Conservation (phyloP, 768 basidiomycete genomes). For the Tricholoma hemisulphureum region DNA sequence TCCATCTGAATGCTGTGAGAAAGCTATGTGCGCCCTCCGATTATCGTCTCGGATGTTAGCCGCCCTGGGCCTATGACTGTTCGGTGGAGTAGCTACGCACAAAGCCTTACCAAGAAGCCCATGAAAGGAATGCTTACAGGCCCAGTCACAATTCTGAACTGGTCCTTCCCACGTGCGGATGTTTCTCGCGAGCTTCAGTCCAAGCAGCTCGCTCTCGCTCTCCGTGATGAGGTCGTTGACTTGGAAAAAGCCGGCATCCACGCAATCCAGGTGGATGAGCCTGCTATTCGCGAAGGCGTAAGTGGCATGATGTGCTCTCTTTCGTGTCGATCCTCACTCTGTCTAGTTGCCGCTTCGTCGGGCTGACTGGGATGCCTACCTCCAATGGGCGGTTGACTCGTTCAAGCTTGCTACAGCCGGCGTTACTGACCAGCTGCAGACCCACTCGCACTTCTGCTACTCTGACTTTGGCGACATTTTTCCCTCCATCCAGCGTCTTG, state of each 20-base stretch:
- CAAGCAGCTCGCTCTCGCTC: conserved; percentile 95
- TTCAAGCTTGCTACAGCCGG: conserved; percentile 98
- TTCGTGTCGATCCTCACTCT: conserved; percentile 12
- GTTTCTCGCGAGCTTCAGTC: conserved; percentile 95
- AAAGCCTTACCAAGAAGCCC: conserved; percentile 87
- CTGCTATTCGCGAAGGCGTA: conserved; percentile 98
- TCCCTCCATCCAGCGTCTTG: conserved; percentile 93
- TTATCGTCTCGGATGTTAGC: conserved; percentile 97
- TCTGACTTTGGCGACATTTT: conserved; percentile 99
- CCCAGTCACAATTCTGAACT: conserved; percentile 98
- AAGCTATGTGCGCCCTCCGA: conserved; percentile 96
- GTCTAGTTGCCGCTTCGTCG: conserved; percentile 87
- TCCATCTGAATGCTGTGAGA: conserved; percentile 6
- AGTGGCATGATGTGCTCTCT: conserved; percentile 26
- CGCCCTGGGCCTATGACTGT: conserved; percentile 93
- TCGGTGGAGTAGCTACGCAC: conserved; percentile 94
- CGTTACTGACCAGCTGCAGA: conserved; percentile 90
- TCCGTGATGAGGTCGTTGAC: conserved; percentile 97
- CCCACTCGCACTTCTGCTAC: conserved; percentile 99
- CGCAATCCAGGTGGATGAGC: conserved; percentile 99
- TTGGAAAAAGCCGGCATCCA: conserved; percentile 95
- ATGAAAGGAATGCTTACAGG: conserved; percentile 99
- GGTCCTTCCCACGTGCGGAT: conserved; percentile 99
- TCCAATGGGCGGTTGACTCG: conserved; percentile 98
- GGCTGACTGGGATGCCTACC: conserved; percentile 94